A percentile compares a stretch with the other conserved stretches of the same genome.
Conservation (phyloP, 1,139 yeast species). For the Kodamaea ohmeri region DNA sequence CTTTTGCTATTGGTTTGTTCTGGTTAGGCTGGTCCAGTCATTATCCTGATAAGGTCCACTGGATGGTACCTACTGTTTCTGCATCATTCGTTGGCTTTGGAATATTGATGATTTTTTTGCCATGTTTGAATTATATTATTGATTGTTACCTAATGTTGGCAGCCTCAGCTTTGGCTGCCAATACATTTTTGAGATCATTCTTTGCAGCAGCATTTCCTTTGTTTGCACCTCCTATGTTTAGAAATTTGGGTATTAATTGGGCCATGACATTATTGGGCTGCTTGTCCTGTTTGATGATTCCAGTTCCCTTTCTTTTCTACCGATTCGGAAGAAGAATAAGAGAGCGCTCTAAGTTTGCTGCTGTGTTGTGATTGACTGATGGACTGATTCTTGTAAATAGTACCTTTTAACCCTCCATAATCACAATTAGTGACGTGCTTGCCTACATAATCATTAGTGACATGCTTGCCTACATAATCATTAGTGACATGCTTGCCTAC, state of each 20-base stretch:
- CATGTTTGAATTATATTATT: constrained; percentile 75
- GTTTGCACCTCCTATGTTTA: constrained; percentile 65
- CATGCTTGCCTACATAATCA: no score
- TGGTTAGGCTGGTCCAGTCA: constrained; percentile 89
- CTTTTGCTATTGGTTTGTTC: constrained; percentile 73
- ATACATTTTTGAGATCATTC: constrained; percentile 68
- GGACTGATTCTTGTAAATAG: no score
- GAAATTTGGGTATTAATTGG: constrained; percentile 74
- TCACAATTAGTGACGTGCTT: no score
- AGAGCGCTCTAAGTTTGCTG: constrained; percentile 63
- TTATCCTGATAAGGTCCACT: constrained; percentile 63
- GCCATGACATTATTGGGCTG: constrained; percentile 78
- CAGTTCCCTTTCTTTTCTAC: constrained; percentile 74
- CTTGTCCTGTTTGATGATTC: constrained; percentile 57
- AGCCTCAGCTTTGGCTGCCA: constrained; percentile 89
- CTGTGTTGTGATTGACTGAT: constrained; percentile 22
- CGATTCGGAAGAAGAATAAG: constrained; percentile 63
- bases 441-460: no score
- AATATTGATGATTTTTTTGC: constrained; percentile 68
- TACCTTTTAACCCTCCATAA: no score
- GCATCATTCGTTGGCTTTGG: constrained; percentile 75
- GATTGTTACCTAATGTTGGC: constrained; percentile 78
- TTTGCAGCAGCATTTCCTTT: constrained; percentile 54
- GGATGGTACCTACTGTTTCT: constrained; percentile 83
- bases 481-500: no score